Evolutionary conservation across 768 basidiomycete species (phyloP).

Genomic region (Phanerochaete carnosa): DNA sequence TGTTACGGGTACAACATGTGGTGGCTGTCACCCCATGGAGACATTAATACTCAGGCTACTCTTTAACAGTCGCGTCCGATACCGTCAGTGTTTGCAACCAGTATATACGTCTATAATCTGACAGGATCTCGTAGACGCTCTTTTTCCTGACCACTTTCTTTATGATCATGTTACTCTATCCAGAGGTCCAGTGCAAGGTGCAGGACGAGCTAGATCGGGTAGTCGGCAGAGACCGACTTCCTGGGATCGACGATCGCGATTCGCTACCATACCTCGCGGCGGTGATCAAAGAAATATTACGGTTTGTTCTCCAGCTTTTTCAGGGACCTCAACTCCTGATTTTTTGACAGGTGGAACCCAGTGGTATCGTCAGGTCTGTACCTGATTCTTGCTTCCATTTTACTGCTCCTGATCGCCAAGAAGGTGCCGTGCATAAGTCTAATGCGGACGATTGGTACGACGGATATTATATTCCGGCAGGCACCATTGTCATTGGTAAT

Average conservation of each 20-base stretch:
- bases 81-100: neutral
- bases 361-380: neutral
- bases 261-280: constrained; percentile 6
- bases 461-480: constrained; percentile 1
- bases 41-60: too few species aligned
- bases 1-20: neutral
- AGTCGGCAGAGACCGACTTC: neutral
- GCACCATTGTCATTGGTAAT: neutral
- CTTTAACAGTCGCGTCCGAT: neutral
- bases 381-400: neutral
- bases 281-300: neutral
- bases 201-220: constrained; percentile 3
- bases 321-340: neutral
- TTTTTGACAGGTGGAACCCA: neutral
- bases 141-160: neutral
- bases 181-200: constrained; percentile 2
- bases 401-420: neutral
- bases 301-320: neutral
- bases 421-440: neutral
- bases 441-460: neutral
- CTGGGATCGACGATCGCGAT: neutral
- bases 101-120: neutral
- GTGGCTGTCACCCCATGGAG: neutral
- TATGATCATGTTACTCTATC: neutral
- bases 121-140: neutral